Evolutionary conservation across 345 rosid species (phyloP), one percentile per base, ranked within the genome.

Genomic region (Eucalyptus cloeziana): DNA sequence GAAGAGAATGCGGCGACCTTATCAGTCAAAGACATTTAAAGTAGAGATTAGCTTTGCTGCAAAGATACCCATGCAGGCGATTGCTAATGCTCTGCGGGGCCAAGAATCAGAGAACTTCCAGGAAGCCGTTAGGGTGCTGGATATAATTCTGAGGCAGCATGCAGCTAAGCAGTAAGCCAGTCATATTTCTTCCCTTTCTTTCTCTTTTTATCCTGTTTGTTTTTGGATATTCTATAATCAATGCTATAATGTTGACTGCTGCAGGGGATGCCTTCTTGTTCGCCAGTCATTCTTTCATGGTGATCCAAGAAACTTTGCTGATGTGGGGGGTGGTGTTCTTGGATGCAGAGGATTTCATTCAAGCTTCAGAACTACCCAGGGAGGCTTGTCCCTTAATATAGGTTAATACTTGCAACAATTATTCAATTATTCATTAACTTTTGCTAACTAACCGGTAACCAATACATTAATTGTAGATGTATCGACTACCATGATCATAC

Each of bases 241-340:
- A 62, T 24, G 21, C 33, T 27, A 24, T 71, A 24, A 62, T 21
- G 5, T 90, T 87, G 37, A n/a, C 79, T 87, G 47, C 89, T 92
- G 88, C 90, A 98, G 99, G 92, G 98, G 99, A 85, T 98, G 99
- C 92, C 97, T 97, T 47, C 97, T 97, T 88, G 99, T 96, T 52
- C 95, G 98, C 25, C 99, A 97, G 86, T 96, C 98, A 0, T 97
- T 95, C 89, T 97, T 97, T 90, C 97, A 94, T 69, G 94, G 96
- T 85, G 96, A 96, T 87, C 95, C 96, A 17, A 93, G 60, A 30
- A 96, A 96, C 76, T 96, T 95, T 91, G 94, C 93, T 33, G 94
- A 91, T 27, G 93, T 97, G 49, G 99, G 99, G 79, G 98, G 97
- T 67, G 96, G 97, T 89, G 98, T 96, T 56, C 87, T 96, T 22